Percentiles rank a stretch among this genome's conserved stretches.
phyloP scores from a whole-genome alignment of 1,139 yeast species.

The Candida sp. region DNA sequence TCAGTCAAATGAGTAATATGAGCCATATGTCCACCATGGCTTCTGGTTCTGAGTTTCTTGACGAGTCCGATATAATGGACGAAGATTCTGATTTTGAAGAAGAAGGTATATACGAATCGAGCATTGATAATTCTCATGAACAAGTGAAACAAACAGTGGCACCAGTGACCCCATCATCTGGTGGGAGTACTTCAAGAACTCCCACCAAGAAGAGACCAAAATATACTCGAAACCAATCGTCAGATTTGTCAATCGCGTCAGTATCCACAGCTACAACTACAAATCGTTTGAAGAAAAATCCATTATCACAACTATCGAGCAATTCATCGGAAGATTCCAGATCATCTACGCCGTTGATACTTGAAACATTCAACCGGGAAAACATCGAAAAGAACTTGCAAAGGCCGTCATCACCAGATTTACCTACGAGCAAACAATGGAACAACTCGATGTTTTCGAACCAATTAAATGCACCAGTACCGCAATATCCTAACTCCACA shows the following conservation, averaged over 20 bases:
- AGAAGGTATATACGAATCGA: constrained; percentile 21
- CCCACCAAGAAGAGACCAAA: constrained; percentile 25
- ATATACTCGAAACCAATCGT: constrained; percentile 30
- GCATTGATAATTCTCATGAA: constrained; percentile 27
- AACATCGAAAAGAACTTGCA: constrained; percentile 4
- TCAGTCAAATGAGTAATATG: constrained; percentile 33
- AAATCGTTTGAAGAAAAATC: constrained; percentile 20
- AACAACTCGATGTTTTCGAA: constrained; percentile 6
- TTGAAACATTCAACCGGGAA: neutral
- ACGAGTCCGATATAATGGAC: constrained; percentile 46
- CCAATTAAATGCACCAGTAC: constrained; percentile 6
- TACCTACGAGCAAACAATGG: constrained; percentile 13
- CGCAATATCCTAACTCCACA: neutral
- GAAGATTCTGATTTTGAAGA: constrained; percentile 39
- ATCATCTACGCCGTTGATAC: constrained; percentile 1
- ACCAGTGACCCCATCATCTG: constrained; percentile 8
- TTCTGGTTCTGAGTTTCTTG: constrained; percentile 42
- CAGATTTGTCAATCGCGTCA: constrained; percentile 37
- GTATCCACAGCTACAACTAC: constrained; percentile 26
- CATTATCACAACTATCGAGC: constrained; percentile 34
- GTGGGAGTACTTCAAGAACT: constrained; percentile 2
- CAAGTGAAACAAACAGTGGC: constrained; percentile 5
- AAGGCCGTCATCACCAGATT: constrained; percentile 18
- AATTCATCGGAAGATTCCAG: constrained; percentile 38
- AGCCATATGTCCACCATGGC: constrained; percentile 56